These are phyloP conservation scores for Trapa incisa DNA, from an alignment of 345 rosid genomes.

Conservation along the genomic window DNA sequence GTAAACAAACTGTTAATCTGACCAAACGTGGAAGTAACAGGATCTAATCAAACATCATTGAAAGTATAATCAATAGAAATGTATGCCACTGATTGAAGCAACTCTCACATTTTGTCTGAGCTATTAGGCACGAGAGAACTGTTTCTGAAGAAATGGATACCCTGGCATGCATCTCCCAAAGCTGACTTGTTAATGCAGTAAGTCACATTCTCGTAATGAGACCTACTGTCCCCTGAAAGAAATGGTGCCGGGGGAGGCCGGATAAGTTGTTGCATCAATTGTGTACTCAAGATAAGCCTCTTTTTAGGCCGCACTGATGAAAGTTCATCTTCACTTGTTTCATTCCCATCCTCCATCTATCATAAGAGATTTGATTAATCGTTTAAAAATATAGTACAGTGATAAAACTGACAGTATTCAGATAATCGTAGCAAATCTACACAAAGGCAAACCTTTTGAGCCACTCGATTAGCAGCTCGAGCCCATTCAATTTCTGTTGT, in stretches of 20 bases:
- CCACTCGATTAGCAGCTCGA: constrained; percentile 38
- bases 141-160: constrained; percentile 19
- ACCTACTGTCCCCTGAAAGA: constrained; percentile 35
- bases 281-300: constrained; percentile 65
- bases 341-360: constrained; percentile 56
- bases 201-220: constrained; percentile 40
- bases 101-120: constrained; percentile 44
- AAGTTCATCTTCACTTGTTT: constrained; percentile 34
- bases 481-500: constrained; percentile 65
- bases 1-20: neutral
- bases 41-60: neutral
- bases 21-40: neutral
- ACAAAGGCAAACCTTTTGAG: constrained; percentile 53
- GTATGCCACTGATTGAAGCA: neutral
- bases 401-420: neutral
- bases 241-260: constrained; percentile 38
- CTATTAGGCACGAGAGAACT: constrained; percentile 17
- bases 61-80: no score
- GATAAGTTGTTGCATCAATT: constrained; percentile 68
- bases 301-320: constrained; percentile 47
- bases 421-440: neutral
- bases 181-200: constrained; percentile 43
- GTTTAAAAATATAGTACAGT: neutral
- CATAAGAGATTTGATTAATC: constrained; percentile 10
- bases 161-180: constrained; percentile 62